These are phyloP conservation scores for Bauhinia variegata DNA, from an alignment of 306 rosid genomes.

Conservation along the genomic window DNA sequence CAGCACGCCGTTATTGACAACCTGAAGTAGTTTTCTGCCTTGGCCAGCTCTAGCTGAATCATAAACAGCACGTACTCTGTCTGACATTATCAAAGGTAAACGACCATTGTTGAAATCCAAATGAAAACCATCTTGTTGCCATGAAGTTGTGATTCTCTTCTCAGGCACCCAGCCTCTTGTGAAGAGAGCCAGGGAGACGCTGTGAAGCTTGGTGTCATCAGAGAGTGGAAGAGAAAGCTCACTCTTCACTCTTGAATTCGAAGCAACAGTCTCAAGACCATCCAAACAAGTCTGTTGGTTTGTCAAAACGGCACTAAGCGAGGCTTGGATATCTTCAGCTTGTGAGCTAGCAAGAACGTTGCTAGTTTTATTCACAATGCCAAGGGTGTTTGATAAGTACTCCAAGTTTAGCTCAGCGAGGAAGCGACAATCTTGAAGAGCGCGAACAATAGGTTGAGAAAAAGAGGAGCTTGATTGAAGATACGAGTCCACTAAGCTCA, in stretches of 20 bases:
- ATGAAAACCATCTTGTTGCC: slow-evolving; percentile 38
- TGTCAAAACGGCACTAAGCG: slow-evolving; percentile 68
- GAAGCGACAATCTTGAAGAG: slow-evolving; percentile 66
- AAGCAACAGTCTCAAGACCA: slow-evolving; percentile 56
- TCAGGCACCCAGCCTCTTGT: slow-evolving; percentile 64
- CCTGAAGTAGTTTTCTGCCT: slow-evolving; percentile 60
- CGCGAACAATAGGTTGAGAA: slow-evolving; percentile 51
- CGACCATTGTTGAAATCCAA: slow-evolving; percentile 48
- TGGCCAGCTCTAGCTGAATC: slow-evolving; percentile 50
- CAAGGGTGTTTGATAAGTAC: slow-evolving; percentile 43
- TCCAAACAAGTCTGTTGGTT: slow-evolving; percentile 73
- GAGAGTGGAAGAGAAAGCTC: slow-evolving; percentile 48
- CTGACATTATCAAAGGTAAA: slow-evolving; percentile 59
- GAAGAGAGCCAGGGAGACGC: slow-evolving; percentile 64
- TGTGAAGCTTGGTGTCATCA: slow-evolving; percentile 59
- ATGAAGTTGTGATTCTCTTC: slow-evolving; percentile 38
- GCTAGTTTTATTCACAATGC: slow-evolving; percentile 38
- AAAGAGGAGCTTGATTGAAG: slow-evolving; percentile 42
- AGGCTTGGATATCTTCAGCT: slow-evolving; percentile 61
- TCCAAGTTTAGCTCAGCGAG: slow-evolving; percentile 64
- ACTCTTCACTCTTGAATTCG: slow-evolving; percentile 49
- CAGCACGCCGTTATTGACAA: slow-evolving; percentile 33
- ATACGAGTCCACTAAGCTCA: slow-evolving; percentile 39
- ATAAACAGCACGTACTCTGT: slow-evolving; percentile 39
- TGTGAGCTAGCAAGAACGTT: slow-evolving; percentile 37